Evolutionary conservation across 208 protist genomes (phyloP).

Genomic region (Acanthamoeba lenticulata): DNA sequence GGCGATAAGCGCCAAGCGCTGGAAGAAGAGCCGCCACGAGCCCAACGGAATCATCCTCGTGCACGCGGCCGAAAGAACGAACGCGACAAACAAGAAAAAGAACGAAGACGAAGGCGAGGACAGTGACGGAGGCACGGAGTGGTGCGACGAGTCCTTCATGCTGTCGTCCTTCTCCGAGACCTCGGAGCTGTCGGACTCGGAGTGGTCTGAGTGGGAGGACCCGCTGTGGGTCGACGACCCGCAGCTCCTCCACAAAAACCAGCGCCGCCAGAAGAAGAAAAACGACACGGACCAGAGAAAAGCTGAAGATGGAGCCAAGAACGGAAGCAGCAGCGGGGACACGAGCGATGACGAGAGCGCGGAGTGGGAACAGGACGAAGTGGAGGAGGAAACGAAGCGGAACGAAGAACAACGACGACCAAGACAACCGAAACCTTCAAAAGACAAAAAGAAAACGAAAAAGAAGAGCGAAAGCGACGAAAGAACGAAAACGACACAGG

Average conservation of each 20-base stretch:
- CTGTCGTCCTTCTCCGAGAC: constrained; percentile 37
- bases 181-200: constrained; percentile 20
- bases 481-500: background rate
- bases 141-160: constrained; percentile 37
- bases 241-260: background rate
- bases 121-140: no score
- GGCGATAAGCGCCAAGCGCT: background rate
- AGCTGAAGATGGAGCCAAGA: background rate
- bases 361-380: background rate
- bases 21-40: background rate
- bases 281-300: background rate
- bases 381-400: no score
- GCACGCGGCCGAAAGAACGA: background rate
- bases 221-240: constrained; percentile 20
- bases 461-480: no score
- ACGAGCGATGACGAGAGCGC: background rate
- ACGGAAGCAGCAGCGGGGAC: background rate
- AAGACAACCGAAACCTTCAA: no score
- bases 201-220: constrained; percentile 41
- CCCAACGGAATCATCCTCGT: constrained; percentile 24
- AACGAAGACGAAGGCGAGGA: background rate
- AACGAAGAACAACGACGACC: no score
- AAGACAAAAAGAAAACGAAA: background rate
- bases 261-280: background rate
- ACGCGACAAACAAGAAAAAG: background rate